These are phyloP conservation scores for Lumnitzera racemosa DNA, from an alignment of 345 rosid genomes.

Conservation along the genomic window DNA sequence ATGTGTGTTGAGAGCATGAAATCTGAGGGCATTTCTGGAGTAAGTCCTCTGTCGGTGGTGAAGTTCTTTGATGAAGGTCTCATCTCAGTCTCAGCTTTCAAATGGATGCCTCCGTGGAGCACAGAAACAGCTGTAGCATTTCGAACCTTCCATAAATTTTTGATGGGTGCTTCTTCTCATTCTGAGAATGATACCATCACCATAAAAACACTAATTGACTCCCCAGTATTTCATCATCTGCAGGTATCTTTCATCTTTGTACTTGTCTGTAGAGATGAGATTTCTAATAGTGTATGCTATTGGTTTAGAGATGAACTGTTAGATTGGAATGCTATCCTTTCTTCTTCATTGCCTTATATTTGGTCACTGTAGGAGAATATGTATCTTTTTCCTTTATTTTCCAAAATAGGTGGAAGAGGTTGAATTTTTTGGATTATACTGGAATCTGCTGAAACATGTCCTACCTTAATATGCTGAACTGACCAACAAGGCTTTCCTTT, in stretches of 20 bases:
- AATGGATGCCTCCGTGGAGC: constrained; percentile 94
- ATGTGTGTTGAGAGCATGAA: constrained; percentile 35
- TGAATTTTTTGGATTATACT: too few relatives aligned
- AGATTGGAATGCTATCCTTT: too few relatives aligned
- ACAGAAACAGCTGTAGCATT: constrained; percentile 89
- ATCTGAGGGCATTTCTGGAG: constrained; percentile 17
- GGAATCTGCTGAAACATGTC: too few relatives aligned
- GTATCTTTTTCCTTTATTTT: too few relatives aligned
- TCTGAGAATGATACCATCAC: constrained; percentile 50
- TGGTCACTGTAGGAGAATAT: too few relatives aligned
- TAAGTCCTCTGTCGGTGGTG: constrained; percentile 28
- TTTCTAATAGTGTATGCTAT: neutral
- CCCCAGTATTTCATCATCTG: constrained; percentile 44
- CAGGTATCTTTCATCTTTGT: constrained; percentile 40
- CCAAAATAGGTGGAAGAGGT: too few relatives aligned
- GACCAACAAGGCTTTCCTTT: too few relatives aligned
- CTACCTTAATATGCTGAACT: too few relatives aligned
- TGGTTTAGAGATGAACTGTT: too few relatives aligned
- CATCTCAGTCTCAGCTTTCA: constrained; percentile 72
- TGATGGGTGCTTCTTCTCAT: constrained; percentile 70
- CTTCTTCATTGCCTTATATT: too few relatives aligned
- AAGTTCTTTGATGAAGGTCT: constrained; percentile 60
- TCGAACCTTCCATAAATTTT: constrained; percentile 77
- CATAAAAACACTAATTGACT: constrained; percentile 45
- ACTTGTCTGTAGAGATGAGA: neutral